Percentiles rank a stretch among this genome's conserved stretches.
phyloP scores from a whole-genome alignment of 805 yeast species.

The Cyberlindnera veronae region DNA sequence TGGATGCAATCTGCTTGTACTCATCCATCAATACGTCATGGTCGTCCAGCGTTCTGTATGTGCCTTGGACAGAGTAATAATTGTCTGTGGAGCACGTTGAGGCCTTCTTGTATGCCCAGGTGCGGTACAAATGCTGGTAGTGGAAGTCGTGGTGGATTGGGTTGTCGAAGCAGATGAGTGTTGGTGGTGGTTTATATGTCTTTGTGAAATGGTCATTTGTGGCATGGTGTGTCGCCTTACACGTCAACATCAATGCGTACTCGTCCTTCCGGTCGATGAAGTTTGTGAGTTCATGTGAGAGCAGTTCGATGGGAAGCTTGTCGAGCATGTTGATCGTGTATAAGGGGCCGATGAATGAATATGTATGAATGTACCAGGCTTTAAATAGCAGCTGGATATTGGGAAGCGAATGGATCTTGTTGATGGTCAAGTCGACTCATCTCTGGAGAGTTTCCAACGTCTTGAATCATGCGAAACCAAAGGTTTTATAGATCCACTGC shows the following conservation, averaged over 20 bases:
- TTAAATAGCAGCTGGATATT: no score
- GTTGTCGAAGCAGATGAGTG: constrained; percentile 20
- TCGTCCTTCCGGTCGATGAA: constrained; percentile 19
- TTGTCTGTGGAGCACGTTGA: constrained; percentile 9
- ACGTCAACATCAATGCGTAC: constrained; percentile 20
- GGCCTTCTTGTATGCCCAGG: constrained; percentile 12
- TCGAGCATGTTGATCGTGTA: constrained; percentile 17
- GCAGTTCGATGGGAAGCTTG: constrained; percentile 22
- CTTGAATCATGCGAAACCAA: not conserved
- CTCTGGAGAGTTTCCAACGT: not conserved
- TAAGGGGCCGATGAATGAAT: not conserved
- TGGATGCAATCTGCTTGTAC: constrained; percentile 8
- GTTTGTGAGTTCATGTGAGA: constrained; percentile 18
- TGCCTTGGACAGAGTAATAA: constrained; percentile 11
- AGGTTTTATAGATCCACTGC: not conserved
- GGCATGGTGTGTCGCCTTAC: constrained; percentile 19
- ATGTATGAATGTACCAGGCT: no score
- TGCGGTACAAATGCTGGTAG: constrained; percentile 8
- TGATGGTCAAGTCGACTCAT: not conserved
- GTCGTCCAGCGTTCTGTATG: constrained; percentile 9
- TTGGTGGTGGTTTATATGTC: constrained; percentile 10
- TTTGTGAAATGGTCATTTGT: constrained; percentile 14
- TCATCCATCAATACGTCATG: constrained; percentile 7
- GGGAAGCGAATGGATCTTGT: not conserved
- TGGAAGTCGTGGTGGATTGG: constrained; percentile 20